Evolutionary conservation across 2,329 filamentous ascomycete genomes (phyloP).

Genomic region (Pseudogymnoascus sp.): DNA sequence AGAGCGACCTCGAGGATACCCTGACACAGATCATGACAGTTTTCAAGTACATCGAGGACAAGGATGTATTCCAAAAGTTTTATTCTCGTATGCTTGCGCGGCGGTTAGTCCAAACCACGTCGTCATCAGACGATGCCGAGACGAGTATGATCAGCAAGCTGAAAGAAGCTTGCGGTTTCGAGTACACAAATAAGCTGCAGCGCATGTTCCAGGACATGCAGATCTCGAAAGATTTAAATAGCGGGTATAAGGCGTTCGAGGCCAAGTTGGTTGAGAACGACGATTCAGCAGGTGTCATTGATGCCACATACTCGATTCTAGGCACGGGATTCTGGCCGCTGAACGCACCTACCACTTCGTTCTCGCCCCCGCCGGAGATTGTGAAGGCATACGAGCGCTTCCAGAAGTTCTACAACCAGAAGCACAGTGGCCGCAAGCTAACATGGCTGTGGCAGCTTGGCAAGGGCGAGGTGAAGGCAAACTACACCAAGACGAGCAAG

Average conservation of each 20-base stretch:
- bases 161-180: constrained; percentile 96
- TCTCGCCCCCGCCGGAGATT: constrained; percentile 79
- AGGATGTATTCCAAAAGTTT: constrained; percentile 99
- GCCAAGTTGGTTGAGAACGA: constrained; percentile 53
- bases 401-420: constrained; percentile 84
- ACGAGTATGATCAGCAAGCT: constrained; percentile 99
- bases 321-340: constrained; percentile 98
- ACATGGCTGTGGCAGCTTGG: constrained; percentile 98
- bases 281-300: constrained; percentile 61
- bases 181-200: constrained; percentile 98
- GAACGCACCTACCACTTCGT: constrained; percentile 76
- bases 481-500: constrained; percentile 83
- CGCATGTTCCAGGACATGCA: constrained; percentile 99
- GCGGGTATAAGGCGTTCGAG: constrained; percentile 74
- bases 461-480: constrained; percentile 92
- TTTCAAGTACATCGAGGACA: constrained; percentile 99
- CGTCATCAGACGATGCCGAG: constrained; percentile 93
- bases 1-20: constrained; percentile 84
- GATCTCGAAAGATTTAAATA: constrained; percentile 94
- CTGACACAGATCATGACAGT: constrained; percentile 95
- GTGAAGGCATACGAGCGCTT: constrained; percentile 85
- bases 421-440: constrained; percentile 92
- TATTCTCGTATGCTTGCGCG: constrained; percentile 96
- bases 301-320: constrained; percentile 85
- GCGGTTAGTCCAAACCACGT: constrained; percentile 88